A percentile compares a stretch with the other conserved stretches of the same genome.
phyloP scores from a whole-genome alignment of 2,329 filamentous ascomycete species.

The Neoarthrinium moseri region DNA sequence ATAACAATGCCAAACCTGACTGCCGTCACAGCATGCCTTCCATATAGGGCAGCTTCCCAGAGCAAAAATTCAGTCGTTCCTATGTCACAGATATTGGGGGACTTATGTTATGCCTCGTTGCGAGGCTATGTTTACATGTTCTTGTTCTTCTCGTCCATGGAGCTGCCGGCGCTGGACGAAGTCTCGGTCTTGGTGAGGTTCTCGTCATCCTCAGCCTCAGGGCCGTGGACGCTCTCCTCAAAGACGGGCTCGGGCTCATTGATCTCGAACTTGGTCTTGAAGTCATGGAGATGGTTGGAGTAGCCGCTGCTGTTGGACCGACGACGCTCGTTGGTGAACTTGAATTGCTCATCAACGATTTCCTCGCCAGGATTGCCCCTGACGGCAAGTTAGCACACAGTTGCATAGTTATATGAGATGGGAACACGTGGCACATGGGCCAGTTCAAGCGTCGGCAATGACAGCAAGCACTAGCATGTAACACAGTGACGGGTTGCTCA shows the following conservation, averaged over 20 bases:
- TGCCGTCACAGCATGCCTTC: not conserved
- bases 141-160: slow-evolving; percentile 48
- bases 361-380: slow-evolving; percentile 88
- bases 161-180: slow-evolving; percentile 60
- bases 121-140: slow-evolving; percentile 8
- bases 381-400: slow-evolving; percentile 14
- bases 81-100: not conserved
- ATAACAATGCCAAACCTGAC: slow-evolving; percentile 1
- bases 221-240: slow-evolving; percentile 80
- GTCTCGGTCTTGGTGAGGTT: slow-evolving; percentile 55
- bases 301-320: slow-evolving; percentile 87
- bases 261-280: slow-evolving; percentile 97
- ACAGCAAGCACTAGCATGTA: not conserved
- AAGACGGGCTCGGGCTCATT: slow-evolving; percentile 89
- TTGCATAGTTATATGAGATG: not conserved
- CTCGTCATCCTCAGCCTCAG: slow-evolving; percentile 57
- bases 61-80: not conserved
- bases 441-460: too few species aligned
- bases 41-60: not conserved
- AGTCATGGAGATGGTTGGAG: slow-evolving; percentile 67
- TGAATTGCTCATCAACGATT: slow-evolving; percentile 79
- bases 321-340: slow-evolving; percentile 80
- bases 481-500: slow-evolving; percentile 43
- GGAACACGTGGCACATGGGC: too few species aligned
- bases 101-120: not conserved